These are phyloP conservation scores for Lachancea sp. DNA, from an alignment of 805 yeast genomes.

Conservation along the genomic window DNA sequence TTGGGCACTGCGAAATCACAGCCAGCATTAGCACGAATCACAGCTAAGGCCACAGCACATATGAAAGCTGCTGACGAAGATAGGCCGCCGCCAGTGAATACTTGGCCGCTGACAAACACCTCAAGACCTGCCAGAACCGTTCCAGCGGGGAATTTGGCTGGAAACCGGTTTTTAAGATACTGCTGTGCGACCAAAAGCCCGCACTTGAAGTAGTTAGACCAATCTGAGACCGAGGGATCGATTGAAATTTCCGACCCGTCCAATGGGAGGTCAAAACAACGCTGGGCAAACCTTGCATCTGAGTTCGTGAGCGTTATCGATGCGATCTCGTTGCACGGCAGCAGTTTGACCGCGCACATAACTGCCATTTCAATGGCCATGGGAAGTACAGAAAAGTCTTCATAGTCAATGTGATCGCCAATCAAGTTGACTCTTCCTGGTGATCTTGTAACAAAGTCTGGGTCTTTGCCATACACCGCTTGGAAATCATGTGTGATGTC, in stretches of 20 bases:
- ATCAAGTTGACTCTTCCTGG: conserved; percentile 75
- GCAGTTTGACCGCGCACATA: conserved; percentile 43
- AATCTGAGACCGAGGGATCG: conserved; percentile 44
- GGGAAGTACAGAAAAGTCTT: conserved; percentile 60
- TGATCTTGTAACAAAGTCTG: conserved; percentile 49
- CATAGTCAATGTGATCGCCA: conserved; percentile 72
- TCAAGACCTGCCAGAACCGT: conserved; percentile 42
- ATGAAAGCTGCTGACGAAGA: conserved; percentile 70
- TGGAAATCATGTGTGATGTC: conserved; percentile 8
- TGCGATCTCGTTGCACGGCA: conserved; percentile 19
- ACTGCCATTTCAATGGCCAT: conserved; percentile 66
- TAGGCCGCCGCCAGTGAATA: conserved; percentile 68
- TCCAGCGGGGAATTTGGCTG: conserved; percentile 24
- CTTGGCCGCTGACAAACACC: conserved; percentile 53
- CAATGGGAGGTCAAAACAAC: conserved; percentile 35
- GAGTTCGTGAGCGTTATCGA: conserved; percentile 34
- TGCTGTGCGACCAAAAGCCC: conserved; percentile 55
- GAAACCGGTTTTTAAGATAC: conserved; percentile 34
- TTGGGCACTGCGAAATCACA: conserved; percentile 36
- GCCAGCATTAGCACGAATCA: conserved; percentile 47
- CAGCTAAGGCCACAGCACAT: conserved; percentile 54
- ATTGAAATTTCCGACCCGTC: conserved; percentile 40
- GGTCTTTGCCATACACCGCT: conserved; percentile 29
- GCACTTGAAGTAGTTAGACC: conserved; percentile 68
- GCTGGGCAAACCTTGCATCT: conserved; percentile 33